phyloP scores from a whole-genome alignment of 257 asterid species.

The Sherardia arvensis region DNA sequence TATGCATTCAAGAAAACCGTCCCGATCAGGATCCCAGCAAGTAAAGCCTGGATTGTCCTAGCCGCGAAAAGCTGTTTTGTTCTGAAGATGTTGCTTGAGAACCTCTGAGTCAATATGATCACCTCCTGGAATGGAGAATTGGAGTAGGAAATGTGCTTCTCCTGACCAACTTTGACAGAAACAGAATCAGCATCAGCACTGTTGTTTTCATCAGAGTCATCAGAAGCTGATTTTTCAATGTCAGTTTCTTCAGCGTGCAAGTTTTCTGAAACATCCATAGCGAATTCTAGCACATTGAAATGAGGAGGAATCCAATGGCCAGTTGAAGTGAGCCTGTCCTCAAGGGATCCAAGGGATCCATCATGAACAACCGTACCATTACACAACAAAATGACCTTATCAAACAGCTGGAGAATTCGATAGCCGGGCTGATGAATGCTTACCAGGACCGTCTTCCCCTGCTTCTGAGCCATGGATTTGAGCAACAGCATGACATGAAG shows the following conservation, averaged over 20 bases:
- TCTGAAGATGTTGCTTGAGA: constrained; percentile 50
- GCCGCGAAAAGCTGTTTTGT: constrained; percentile 53
- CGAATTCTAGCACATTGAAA: constrained; percentile 66
- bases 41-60: constrained; percentile 44
- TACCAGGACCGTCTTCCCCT: constrained; percentile 44
- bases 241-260: constrained; percentile 25
- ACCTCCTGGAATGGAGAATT: constrained; percentile 45
- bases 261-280: constrained; percentile 46
- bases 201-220: constrained; percentile 15
- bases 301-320: constrained; percentile 54
- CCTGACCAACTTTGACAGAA: constrained; percentile 4
- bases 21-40: constrained; percentile 60
- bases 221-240: constrained; percentile 12
- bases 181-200: background rate
- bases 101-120: constrained; percentile 44
- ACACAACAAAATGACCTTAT: constrained; percentile 45
- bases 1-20: constrained; percentile 44
- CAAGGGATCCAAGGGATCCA: constrained; percentile 45
- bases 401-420: constrained; percentile 55
- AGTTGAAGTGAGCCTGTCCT: constrained; percentile 31
- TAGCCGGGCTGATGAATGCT: constrained; percentile 86
- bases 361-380: constrained; percentile 52
- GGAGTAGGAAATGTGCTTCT: constrained; percentile 15
- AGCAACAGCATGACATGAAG: constrained; percentile 44
- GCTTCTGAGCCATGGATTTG: constrained; percentile 50